Evolutionary conservation across 352 stramenopile species (phyloP).

Genomic region (Phytophthora idaei): DNA sequence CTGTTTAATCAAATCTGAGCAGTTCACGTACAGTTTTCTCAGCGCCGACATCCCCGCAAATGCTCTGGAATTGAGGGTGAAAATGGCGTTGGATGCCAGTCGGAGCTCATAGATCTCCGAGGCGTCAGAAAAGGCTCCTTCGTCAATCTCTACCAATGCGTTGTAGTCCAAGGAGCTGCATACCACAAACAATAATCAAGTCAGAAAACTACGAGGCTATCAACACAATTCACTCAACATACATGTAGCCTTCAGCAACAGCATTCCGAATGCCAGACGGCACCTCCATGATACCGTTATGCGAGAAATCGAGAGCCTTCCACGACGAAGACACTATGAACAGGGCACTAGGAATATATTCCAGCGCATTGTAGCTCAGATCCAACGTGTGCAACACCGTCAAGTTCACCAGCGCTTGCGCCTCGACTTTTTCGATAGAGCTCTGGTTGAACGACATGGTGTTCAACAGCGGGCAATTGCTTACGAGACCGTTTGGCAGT

Average conservation of each 20-base stretch:
- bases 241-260: conserved; percentile 64
- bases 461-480: conserved; percentile 46
- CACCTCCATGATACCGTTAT: conserved; percentile 48
- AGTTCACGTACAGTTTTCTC: conserved; percentile 48
- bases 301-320: conserved; percentile 60
- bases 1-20: too few relatives aligned
- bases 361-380: conserved; percentile 60
- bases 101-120: conserved; percentile 54
- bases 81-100: conserved; percentile 62
- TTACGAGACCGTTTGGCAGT: conserved; percentile 40
- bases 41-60: conserved; percentile 64
- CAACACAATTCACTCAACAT: conserved; percentile 13
- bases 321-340: conserved; percentile 54
- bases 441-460: conserved; percentile 50
- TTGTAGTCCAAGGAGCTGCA: conserved; percentile 71
- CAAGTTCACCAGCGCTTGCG: conserved; percentile 55
- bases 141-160: conserved; percentile 59
- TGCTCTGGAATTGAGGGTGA: conserved; percentile 55
- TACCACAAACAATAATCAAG: conserved; percentile 1
- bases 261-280: conserved; percentile 46
- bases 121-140: conserved; percentile 48
- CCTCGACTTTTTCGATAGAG: conserved; percentile 49
- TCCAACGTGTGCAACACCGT: conserved; percentile 58
- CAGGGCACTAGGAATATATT: conserved; percentile 41
- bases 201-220: conserved; percentile 3